Evolutionary conservation across 306 rosid species (phyloP).

Genomic region (Trichosanthes cucumerina): DNA sequence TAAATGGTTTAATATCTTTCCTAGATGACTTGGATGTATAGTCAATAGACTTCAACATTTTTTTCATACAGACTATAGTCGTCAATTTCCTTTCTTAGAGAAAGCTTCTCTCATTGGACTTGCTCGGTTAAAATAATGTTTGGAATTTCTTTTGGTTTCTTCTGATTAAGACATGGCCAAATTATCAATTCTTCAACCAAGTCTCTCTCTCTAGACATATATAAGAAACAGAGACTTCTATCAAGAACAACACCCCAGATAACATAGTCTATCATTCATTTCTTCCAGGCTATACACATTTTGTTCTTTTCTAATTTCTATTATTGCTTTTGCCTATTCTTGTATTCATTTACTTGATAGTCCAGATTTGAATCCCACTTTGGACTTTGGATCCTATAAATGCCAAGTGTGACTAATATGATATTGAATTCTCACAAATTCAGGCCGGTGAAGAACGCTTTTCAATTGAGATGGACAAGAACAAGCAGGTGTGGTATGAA

Average conservation of each 20-base stretch:
- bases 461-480: conserved; percentile 69
- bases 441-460: conserved; percentile 97
- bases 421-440: conserved; percentile 2
- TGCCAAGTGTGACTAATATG: background rate
- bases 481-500: conserved; percentile 92
- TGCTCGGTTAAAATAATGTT: too few species aligned
- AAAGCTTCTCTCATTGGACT: too few species aligned
- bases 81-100: too few species aligned
- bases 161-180: background rate
- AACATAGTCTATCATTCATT: background rate
- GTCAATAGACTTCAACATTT: background rate
- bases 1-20: background rate
- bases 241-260: background rate
- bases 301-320: background rate
- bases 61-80: background rate
- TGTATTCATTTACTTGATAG: background rate
- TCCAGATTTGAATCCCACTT: background rate
- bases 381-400: background rate
- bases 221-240: background rate
- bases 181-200: background rate
- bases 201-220: background rate
- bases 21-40: background rate
- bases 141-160: background rate
- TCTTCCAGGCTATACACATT: background rate
- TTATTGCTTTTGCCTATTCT: background rate